Evolutionary conservation across 352 stramenopile genomes (phyloP).

Genomic region (Phytophthora agathidicida): DNA sequence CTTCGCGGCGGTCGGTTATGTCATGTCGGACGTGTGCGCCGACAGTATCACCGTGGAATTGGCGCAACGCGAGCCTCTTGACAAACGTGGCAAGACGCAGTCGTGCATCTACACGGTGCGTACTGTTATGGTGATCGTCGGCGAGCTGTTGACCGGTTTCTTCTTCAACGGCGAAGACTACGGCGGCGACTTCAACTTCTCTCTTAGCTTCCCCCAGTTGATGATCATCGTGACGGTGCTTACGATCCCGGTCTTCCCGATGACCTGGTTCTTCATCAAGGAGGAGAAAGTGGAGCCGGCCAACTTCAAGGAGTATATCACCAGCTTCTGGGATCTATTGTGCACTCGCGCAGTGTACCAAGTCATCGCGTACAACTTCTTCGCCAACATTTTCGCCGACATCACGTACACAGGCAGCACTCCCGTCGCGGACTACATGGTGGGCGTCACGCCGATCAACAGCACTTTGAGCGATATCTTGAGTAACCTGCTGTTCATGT

Average conservation of each 20-base stretch:
- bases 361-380: conserved; percentile 13
- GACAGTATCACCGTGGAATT: conserved; percentile 45
- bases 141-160: conserved; percentile 29
- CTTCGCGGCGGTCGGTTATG: conserved; percentile 27
- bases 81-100: conserved; percentile 44
- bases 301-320: conserved; percentile 12
- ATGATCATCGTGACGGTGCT: conserved; percentile 36
- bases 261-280: conserved; percentile 24
- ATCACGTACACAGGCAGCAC: conserved; percentile 14
- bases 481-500: conserved; percentile 8
- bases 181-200: conserved; percentile 33
- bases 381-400: conserved; percentile 1
- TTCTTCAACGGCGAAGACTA: conserved; percentile 37
- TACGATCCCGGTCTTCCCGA: conserved; percentile 21
- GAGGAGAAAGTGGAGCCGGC: background rate
- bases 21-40: conserved; percentile 32
- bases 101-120: conserved; percentile 23
- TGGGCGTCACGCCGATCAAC: conserved; percentile 13
- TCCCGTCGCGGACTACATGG: conserved; percentile 7
- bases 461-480: conserved; percentile 17
- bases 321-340: conserved; percentile 1
- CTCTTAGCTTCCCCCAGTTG: conserved; percentile 33
- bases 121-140: conserved; percentile 28
- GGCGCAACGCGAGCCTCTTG: conserved; percentile 42
- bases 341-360: conserved; percentile 13